Conservation (phyloP, 2,329 filamentous ascomycete genomes). For the Mariannaea sp. region DNA sequence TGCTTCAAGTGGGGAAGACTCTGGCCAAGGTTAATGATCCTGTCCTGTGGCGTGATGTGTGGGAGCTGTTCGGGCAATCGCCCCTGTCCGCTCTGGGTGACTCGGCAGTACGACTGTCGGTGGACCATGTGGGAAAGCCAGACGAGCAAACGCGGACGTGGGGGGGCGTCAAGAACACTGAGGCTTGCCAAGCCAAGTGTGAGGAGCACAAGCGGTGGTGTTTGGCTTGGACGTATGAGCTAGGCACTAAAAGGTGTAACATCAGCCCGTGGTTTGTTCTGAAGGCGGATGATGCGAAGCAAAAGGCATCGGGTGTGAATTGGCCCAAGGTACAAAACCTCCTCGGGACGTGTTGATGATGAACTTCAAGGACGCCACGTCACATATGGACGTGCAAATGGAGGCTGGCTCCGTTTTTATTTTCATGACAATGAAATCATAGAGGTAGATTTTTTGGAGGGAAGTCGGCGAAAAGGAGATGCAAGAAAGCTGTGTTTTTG, state of each 20-base stretch:
- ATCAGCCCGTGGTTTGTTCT: conserved; percentile 57
- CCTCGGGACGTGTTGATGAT: conserved; percentile 31
- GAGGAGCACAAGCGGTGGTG: conserved; percentile 46
- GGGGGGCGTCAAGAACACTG: conserved; percentile 44
- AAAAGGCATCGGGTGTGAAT: conserved; percentile 42
- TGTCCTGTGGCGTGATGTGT: conserved; percentile 57
- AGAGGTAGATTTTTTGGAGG: neutral
- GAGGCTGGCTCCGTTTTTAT: neutral
- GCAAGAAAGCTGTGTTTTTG: too few species aligned
- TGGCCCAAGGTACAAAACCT: conserved; percentile 38
- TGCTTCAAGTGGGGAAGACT: conserved; percentile 50
- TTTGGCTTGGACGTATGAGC: conserved; percentile 58
- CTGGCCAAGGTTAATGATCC: conserved; percentile 47
- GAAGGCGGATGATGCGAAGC: conserved; percentile 40
- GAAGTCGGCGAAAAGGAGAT: too few species aligned
- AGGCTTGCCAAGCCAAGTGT: conserved; percentile 52
- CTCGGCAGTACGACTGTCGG: conserved; percentile 44
- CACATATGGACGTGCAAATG: too few species aligned
- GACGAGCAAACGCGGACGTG: conserved; percentile 50
- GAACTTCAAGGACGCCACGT: neutral
- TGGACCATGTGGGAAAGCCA: conserved; percentile 57
- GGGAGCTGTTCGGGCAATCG: conserved; percentile 52
- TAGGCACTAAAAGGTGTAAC: conserved; percentile 46
- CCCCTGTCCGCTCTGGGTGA: conserved; percentile 45
- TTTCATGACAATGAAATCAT: neutral